Evolutionary conservation across 73 alveolate genomes (phyloP).

Genomic region (Symbiodinium pilosum): DNA sequence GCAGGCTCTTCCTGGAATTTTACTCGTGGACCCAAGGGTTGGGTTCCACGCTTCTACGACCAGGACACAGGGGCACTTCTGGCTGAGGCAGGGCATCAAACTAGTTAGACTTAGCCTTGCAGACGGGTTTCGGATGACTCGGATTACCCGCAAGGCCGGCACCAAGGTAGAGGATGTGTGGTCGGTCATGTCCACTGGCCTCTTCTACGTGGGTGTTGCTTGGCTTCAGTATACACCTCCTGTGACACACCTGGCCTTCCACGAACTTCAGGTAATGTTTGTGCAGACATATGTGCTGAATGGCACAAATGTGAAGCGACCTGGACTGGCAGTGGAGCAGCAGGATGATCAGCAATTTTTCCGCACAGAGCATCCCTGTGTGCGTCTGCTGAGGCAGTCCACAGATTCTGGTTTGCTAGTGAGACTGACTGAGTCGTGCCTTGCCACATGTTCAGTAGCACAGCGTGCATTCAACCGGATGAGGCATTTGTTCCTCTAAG

Average conservation of each 20-base stretch:
- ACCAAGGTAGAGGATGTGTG: neutral
- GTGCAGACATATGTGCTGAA: constrained; percentile 61
- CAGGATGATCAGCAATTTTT: neutral
- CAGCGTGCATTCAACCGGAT: too few relatives aligned
- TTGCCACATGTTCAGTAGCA: neutral
- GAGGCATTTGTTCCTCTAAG: too few relatives aligned
- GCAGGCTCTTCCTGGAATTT: constrained; percentile 34
- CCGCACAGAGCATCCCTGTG: neutral
- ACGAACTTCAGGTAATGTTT: constrained; percentile 26
- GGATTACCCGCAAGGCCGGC: neutral
- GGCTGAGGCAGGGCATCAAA: constrained; percentile 22
- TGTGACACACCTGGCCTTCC: neutral
- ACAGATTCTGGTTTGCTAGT: neutral
- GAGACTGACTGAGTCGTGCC: neutral
- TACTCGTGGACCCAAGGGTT: constrained; percentile 59
- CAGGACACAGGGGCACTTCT: constrained; percentile 14
- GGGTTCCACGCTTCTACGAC: constrained; percentile 65
- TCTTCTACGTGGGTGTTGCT: constrained; percentile 41
- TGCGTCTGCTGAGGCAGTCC: neutral
- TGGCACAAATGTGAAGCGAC: neutral
- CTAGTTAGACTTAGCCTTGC: too few relatives aligned
- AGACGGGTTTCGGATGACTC: neutral
- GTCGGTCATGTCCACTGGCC: constrained; percentile 82
- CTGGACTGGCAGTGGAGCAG: neutral
- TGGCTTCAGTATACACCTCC: neutral